Evolutionary conservation across 768 basidiomycete genomes (phyloP).

Genomic region (Suillus placidus): DNA sequence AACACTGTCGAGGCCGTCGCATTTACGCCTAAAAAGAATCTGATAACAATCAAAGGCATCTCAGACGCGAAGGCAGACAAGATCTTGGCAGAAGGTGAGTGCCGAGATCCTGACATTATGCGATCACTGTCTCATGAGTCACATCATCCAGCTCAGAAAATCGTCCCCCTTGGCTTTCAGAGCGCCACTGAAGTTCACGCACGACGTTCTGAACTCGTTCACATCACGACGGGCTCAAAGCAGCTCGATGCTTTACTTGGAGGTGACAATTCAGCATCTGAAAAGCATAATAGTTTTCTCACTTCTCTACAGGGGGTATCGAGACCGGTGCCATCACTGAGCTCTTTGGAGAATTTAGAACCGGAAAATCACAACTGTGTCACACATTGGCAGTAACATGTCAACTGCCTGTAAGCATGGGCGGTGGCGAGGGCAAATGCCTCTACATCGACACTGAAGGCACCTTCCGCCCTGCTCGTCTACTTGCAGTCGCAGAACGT

Average conservation of each 20-base stretch:
- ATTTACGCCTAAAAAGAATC: conserved; percentile 92
- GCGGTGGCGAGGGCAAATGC: conserved; percentile 98
- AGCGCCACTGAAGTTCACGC: conserved; percentile 98
- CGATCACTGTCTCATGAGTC: conserved; percentile 17
- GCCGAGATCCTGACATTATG: neutral
- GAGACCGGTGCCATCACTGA: conserved; percentile 99
- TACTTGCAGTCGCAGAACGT: conserved; percentile 93
- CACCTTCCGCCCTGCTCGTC: conserved; percentile 94
- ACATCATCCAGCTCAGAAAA: conserved; percentile 74
- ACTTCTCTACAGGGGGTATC: conserved; percentile 70
- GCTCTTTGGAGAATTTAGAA: conserved; percentile 97
- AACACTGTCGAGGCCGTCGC: conserved; percentile 96
- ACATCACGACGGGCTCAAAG: conserved; percentile 96
- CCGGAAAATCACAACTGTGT: conserved; percentile 97
- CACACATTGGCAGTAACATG: conserved; percentile 98
- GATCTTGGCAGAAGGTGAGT: conserved; percentile 85
- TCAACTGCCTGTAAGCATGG: conserved; percentile 96
- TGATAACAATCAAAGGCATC: conserved; percentile 93
- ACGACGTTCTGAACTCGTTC: conserved; percentile 90
- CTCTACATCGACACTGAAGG: conserved; percentile 99
- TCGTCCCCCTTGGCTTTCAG: conserved; percentile 96
- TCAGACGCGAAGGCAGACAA: conserved; percentile 98
- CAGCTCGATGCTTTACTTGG: conserved; percentile 95
- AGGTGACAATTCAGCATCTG: conserved; percentile 47
- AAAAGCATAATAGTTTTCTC: conserved; percentile 6